Conservation (phyloP, 2,329 filamentous ascomycete genomes). For the Colletotrichum lupini region DNA sequence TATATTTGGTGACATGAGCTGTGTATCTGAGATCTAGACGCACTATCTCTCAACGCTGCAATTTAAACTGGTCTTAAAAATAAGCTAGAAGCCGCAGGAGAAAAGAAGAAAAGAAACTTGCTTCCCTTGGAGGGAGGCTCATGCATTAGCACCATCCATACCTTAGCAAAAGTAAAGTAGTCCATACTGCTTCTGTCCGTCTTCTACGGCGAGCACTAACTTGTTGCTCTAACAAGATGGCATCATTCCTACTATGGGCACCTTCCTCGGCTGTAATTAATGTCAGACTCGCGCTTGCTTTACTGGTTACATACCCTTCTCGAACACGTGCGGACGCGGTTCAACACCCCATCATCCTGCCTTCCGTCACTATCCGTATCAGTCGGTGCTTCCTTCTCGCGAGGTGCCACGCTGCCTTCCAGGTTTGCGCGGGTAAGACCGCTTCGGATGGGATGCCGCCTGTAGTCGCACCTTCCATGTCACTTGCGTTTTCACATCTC, state of each 20-base stretch:
- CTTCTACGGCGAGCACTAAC: not conserved
- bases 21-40: not conserved
- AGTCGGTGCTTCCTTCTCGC: not conserved
- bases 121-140: not conserved
- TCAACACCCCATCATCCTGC: not conserved
- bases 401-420: not conserved
- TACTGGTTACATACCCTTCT: not conserved
- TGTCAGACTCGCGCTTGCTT: constrained; percentile 1
- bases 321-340: not conserved
- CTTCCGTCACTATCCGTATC: not conserved
- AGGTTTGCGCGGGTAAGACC: not conserved
- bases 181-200: not conserved
- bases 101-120: not conserved
- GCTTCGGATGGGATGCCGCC: not conserved
- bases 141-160: not conserved
- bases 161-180: too few species aligned
- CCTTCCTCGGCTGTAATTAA: not conserved
- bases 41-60: not conserved
- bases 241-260: not conserved
- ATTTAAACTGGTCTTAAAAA: not conserved
- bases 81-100: not conserved
- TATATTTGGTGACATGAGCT: not conserved
- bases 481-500: not conserved
- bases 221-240: not conserved
- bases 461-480: not conserved